phyloP scores from a whole-genome alignment of 192 early-diverging fungal species.

The Coemansia sp. region DNA sequence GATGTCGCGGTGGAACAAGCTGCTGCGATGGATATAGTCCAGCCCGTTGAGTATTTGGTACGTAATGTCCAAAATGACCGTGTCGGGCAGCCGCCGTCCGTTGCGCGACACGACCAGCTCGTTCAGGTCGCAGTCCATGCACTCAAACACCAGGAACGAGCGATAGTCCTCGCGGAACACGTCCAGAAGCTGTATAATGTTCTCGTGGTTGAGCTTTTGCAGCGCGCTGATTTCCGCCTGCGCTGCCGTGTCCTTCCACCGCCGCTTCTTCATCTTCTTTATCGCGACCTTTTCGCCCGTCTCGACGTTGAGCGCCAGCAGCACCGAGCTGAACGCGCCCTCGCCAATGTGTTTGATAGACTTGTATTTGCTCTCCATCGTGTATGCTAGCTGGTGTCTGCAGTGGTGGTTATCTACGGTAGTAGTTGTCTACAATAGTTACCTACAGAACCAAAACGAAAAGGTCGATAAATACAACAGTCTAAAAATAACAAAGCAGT shows the following conservation, averaged over 20 bases:
- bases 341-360: conserved; percentile 53
- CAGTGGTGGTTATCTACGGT: too few species aligned
- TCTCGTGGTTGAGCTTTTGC: conserved; percentile 64
- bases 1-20: conserved; percentile 94
- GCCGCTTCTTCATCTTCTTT: conserved; percentile 60
- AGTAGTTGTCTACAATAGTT: neutral
- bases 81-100: conserved; percentile 63
- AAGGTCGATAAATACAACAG: neutral
- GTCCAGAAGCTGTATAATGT: conserved; percentile 83
- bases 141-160: conserved; percentile 93
- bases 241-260: conserved; percentile 59
- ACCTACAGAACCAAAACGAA: neutral
- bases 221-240: conserved; percentile 52
- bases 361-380: conserved; percentile 56
- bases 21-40: conserved; percentile 88
- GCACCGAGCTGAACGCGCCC: conserved; percentile 58
- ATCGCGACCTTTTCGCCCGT: conserved; percentile 56
- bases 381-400: too few species aligned
- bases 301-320: conserved; percentile 47
- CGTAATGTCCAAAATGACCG: conserved; percentile 73
- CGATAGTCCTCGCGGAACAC: conserved; percentile 84
- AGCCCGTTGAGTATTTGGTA: conserved; percentile 88
- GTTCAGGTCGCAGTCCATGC: conserved; percentile 93
- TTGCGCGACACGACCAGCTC: conserved; percentile 79
- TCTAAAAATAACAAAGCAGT: neutral